These are phyloP conservation scores for Neocucurbitaria cava DNA, from an alignment of 2,329 filamentous ascomycete genomes.

Conservation along the genomic window DNA sequence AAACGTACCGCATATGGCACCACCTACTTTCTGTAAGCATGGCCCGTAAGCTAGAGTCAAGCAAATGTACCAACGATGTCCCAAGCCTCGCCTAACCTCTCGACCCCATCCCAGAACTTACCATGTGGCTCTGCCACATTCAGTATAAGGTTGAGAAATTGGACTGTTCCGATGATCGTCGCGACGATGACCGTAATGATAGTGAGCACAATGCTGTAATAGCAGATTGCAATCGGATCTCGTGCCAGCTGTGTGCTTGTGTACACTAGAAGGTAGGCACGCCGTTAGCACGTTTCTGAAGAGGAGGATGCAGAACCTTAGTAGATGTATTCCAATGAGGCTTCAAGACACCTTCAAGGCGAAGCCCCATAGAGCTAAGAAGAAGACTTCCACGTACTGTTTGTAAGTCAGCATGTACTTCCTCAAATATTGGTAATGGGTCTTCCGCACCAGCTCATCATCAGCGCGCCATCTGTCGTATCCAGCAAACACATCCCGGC, in stretches of 20 bases:
- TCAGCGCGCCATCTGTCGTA: slow-evolving; percentile 89
- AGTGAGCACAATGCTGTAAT: slow-evolving; percentile 90
- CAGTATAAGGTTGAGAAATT: slow-evolving; percentile 78
- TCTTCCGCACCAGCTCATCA: slow-evolving; percentile 70
- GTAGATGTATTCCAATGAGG: too few species aligned
- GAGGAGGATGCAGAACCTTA: too few species aligned
- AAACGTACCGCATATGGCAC: slow-evolving; percentile 84
- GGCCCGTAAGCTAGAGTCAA: too few species aligned
- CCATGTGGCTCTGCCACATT: slow-evolving; percentile 78
- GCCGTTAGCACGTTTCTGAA: too few species aligned
- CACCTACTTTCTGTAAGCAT: slow-evolving; percentile 49
- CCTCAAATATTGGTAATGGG: too few species aligned
- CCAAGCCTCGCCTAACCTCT: slow-evolving; percentile 53
- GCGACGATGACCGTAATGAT: slow-evolving; percentile 83
- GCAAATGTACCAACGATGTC: slow-evolving; percentile 43
- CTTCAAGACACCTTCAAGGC: too few species aligned
- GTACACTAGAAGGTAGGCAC: slow-evolving; percentile 63
- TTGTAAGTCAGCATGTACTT: too few species aligned
- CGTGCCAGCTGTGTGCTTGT: slow-evolving; percentile 78
- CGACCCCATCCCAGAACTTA: slow-evolving; percentile 89
- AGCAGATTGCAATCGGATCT: slow-evolving; percentile 87
- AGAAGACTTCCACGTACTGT: too few species aligned
- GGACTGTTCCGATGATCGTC: slow-evolving; percentile 83
- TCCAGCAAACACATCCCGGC: slow-evolving; percentile 96
- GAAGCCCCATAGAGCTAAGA: too few species aligned